phyloP scores from a whole-genome alignment of 108 stramenopile species.

The Skeletonema menzelii region DNA sequence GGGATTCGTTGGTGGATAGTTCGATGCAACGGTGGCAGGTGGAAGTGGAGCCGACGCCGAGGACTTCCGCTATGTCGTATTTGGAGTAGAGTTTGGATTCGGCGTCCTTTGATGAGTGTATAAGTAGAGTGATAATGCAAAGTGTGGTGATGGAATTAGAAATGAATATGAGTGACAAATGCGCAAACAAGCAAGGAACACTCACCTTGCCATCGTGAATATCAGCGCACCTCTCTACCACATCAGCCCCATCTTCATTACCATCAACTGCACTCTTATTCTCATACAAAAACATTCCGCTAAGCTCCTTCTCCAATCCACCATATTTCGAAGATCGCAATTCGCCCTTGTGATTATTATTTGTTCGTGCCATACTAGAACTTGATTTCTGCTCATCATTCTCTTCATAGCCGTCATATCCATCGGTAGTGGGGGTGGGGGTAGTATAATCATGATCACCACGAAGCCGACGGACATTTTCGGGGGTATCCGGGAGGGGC shows the following conservation, averaged over 20 bases:
- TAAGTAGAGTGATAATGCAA: neutral
- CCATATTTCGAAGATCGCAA: slow-evolving; percentile 48
- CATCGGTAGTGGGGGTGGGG: slow-evolving; percentile 2
- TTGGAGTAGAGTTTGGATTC: slow-evolving; percentile 71
- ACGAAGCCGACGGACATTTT: slow-evolving; percentile 32
- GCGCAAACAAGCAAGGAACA: too few species aligned
- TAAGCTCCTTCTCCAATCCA: slow-evolving; percentile 66
- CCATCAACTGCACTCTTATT: neutral
- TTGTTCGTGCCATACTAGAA: slow-evolving; percentile 5
- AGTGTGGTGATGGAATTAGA: neutral
- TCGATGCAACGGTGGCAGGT: slow-evolving; percentile 89
- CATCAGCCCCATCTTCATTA: neutral
- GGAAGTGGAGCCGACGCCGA: slow-evolving; percentile 96
- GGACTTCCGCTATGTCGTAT: slow-evolving; percentile 89
- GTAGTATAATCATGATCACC: neutral
- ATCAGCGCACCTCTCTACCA: slow-evolving; percentile 18
- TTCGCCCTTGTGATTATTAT: slow-evolving; percentile 2
- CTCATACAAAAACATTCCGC: slow-evolving; percentile 7
- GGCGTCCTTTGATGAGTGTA: slow-evolving; percentile 40
- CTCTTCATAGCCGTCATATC: slow-evolving; percentile 12
- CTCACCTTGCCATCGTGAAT: slow-evolving; percentile 65
- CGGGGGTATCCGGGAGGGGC: slow-evolving; percentile 74
- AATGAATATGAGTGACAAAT: neutral
- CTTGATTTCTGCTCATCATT: slow-evolving; percentile 38
- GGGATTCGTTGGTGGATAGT: slow-evolving; percentile 53